These are phyloP conservation scores for Pyrenophora graminea DNA, from an alignment of 2,329 filamentous ascomycete species.

Conservation along the genomic window DNA sequence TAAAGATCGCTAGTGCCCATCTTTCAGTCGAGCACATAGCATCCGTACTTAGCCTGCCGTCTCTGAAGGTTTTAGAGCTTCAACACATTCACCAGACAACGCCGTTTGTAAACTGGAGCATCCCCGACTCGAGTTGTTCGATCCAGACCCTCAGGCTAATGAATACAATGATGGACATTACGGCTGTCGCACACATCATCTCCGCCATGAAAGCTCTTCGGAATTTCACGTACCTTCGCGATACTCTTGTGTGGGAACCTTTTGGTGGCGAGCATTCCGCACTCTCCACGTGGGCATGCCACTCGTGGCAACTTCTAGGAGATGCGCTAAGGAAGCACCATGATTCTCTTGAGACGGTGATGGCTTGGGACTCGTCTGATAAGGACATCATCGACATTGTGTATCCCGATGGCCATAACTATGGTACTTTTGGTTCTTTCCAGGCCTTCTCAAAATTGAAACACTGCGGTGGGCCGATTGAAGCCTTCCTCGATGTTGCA, in stretches of 20 bases:
- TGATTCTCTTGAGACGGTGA: background rate
- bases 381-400: background rate
- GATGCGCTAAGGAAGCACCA: slow-evolving; percentile 7
- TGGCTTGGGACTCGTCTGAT: background rate
- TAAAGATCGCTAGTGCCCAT: background rate
- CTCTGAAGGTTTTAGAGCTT: background rate
- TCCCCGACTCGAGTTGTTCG: slow-evolving; percentile 3
- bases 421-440: slow-evolving; percentile 6
- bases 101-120: slow-evolving; percentile 5
- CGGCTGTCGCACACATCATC: slow-evolving; percentile 5
- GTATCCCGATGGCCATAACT: background rate
- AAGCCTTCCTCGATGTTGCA: background rate
- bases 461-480: background rate
- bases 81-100: background rate
- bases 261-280: background rate
- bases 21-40: background rate
- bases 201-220: slow-evolving; percentile 6
- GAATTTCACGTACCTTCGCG: background rate
- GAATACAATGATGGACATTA: slow-evolving; percentile 3
- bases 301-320: slow-evolving; percentile 8
- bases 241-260: slow-evolving; percentile 4
- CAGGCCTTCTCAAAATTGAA: background rate
- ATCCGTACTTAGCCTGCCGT: slow-evolving; percentile 5
- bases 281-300: slow-evolving; percentile 1
- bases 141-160: background rate